Conservation (phyloP, 768 basidiomycete genomes). For the Boletus rubroflammeus region DNA sequence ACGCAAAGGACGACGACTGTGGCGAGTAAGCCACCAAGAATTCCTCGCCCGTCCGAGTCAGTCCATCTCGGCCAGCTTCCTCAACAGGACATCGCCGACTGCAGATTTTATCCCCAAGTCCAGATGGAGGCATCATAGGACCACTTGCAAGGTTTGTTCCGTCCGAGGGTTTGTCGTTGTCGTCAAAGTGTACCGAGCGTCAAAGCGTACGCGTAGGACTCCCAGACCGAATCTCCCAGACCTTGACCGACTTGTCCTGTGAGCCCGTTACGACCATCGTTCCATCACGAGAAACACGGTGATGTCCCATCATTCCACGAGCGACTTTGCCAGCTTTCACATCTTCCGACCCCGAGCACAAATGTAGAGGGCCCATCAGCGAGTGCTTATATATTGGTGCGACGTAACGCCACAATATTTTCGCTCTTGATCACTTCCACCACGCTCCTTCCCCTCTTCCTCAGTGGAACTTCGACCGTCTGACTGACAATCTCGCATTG, state of each 20-base stretch:
- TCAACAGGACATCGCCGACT: not conserved
- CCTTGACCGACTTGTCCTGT: conserved; percentile 15
- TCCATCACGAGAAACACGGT: conserved; percentile 14
- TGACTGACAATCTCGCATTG: no score
- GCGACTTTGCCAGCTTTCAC: not conserved
- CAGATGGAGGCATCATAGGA: conserved; percentile 5
- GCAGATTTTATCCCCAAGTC: not conserved
- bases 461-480: no score
- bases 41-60: not conserved
- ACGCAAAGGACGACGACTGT: conserved; percentile 2
- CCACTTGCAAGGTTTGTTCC: not conserved
- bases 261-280: conserved; percentile 16
- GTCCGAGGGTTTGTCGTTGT: conserved; percentile 6
- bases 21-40: conserved; percentile 3
- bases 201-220: conserved; percentile 2
- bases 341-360: conserved; percentile 22
- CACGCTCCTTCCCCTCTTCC: no score
- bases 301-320: conserved; percentile 17
- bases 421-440: no score
- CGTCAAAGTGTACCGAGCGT: conserved; percentile 9
- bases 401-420: no score
- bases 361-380: no score
- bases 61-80: not conserved
- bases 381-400: no score
- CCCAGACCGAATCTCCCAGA: conserved; percentile 17